Evolutionary conservation across 495 filamentous ascomycete species (phyloP).

Genomic region (Tuber microsphaerosporum): DNA sequence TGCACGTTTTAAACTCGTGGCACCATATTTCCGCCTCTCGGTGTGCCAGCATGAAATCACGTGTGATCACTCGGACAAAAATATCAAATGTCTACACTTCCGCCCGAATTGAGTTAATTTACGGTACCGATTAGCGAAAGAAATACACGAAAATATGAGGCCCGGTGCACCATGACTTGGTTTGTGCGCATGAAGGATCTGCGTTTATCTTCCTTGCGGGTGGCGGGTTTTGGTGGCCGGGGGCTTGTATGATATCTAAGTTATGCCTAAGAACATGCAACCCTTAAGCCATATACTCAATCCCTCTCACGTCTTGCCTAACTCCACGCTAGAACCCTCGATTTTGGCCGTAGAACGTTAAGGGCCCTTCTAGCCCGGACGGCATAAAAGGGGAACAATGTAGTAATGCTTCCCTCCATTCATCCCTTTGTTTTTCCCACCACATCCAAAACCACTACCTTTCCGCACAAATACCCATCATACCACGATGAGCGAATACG

Average conservation of each 20-base stretch:
- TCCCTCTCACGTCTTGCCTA: neutral
- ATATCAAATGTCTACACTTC: neutral
- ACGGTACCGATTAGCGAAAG: too few relatives aligned
- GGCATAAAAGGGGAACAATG: neutral
- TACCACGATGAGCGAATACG: neutral
- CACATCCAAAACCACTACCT: neutral
- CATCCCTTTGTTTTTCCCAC: neutral
- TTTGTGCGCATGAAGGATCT: too few relatives aligned
- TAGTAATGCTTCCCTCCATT: neutral
- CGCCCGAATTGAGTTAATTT: too few relatives aligned
- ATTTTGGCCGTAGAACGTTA: neutral
- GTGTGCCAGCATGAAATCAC: neutral
- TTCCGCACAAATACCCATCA: neutral
- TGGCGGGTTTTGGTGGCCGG: too few relatives aligned
- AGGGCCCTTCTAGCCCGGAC: neutral
- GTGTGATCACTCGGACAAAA: neutral
- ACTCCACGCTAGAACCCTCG: neutral
- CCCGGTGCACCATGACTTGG: too few relatives aligned
- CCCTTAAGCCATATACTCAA: neutral
- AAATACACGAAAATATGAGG: too few relatives aligned
- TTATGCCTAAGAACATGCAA: neutral
- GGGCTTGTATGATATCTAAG: too few relatives aligned
- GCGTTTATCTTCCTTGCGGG: too few relatives aligned
- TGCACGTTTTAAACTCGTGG: too few relatives aligned
- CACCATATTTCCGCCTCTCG: too few relatives aligned